A percentile compares a stretch with the other conserved stretches of the same genome.
Evolutionary conservation across 108 stramenopile species (phyloP).

Genomic region (Schizochytrium sp.): DNA sequence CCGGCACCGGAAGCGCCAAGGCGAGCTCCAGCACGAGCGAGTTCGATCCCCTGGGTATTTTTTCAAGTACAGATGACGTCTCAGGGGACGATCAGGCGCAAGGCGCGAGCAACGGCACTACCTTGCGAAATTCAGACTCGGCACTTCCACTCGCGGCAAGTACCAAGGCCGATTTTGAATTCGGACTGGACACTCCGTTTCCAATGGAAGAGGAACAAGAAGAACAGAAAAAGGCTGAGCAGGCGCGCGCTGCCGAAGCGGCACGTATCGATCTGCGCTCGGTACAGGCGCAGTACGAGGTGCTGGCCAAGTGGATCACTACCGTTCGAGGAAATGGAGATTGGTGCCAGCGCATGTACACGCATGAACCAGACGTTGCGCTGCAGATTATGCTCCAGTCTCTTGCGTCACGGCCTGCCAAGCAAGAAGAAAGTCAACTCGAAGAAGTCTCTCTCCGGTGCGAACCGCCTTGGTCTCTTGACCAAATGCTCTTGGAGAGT

Average conservation of each 20-base stretch:
- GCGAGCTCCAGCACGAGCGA: background rate
- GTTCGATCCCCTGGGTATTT: background rate
- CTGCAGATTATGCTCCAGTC: background rate
- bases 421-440: background rate
- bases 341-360: background rate
- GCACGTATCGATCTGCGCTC: background rate
- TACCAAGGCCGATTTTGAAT: background rate
- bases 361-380: background rate
- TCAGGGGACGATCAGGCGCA: too few relatives aligned
- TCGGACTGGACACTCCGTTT: background rate
- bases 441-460: background rate
- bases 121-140: background rate
- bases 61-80: background rate
- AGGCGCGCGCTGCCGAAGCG: background rate
- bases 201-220: background rate
- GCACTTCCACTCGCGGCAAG: background rate
- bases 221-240: background rate
- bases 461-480: constrained; percentile 11
- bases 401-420: background rate
- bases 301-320: background rate
- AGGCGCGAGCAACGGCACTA: background rate
- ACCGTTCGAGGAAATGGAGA: background rate
- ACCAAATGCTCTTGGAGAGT: constrained; percentile 9
- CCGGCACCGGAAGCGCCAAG: background rate
- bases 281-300: background rate